A percentile compares a stretch with the other conserved stretches of the same genome.
Conservation (phyloP, 768 basidiomycete species). For the Goffeauzyma gilvescens region DNA sequence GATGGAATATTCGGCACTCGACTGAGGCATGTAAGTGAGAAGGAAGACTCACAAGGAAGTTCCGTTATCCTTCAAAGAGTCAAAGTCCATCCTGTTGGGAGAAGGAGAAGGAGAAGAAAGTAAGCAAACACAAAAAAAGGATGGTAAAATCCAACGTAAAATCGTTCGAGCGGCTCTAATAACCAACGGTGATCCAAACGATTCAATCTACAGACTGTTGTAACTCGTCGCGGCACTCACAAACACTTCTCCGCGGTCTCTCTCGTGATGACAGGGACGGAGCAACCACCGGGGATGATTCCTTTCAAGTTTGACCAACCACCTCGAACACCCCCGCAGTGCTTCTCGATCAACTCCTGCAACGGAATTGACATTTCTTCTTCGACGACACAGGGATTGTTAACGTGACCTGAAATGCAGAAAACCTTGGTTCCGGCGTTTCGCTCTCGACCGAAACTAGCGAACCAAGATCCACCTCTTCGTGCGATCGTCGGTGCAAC, state of each 20-base stretch:
- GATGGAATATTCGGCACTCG: too few species aligned
- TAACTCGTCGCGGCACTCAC: conserved; percentile 48
- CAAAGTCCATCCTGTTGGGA: conserved; percentile 84
- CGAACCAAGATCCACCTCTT: conserved; percentile 76
- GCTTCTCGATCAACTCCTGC: conserved; percentile 83
- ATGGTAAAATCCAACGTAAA: too few species aligned
- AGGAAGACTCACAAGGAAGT: too few species aligned
- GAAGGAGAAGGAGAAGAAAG: not conserved
- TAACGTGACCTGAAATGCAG: conserved; percentile 92
- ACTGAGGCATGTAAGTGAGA: too few species aligned
- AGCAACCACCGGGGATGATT: conserved; percentile 88
- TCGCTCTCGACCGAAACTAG: conserved; percentile 69
- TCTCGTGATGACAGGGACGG: conserved; percentile 78
- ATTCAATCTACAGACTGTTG: not conserved
- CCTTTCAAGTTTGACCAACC: conserved; percentile 95
- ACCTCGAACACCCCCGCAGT: conserved; percentile 82
- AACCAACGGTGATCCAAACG: too few species aligned
- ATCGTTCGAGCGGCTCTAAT: too few species aligned
- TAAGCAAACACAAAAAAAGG: too few species aligned
- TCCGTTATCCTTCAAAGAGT: conserved; percentile 86
- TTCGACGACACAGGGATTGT: conserved; percentile 93
- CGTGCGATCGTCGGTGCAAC: conserved; percentile 93
- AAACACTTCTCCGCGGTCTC: conserved; percentile 67
- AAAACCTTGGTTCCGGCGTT: conserved; percentile 95
- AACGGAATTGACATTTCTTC: conserved; percentile 98